Percentiles rank a stretch among this genome's conserved stretches.
phyloP scores from a whole-genome alignment of 2,329 filamentous ascomycete genomes.

The Elsinoe fawcettii region DNA sequence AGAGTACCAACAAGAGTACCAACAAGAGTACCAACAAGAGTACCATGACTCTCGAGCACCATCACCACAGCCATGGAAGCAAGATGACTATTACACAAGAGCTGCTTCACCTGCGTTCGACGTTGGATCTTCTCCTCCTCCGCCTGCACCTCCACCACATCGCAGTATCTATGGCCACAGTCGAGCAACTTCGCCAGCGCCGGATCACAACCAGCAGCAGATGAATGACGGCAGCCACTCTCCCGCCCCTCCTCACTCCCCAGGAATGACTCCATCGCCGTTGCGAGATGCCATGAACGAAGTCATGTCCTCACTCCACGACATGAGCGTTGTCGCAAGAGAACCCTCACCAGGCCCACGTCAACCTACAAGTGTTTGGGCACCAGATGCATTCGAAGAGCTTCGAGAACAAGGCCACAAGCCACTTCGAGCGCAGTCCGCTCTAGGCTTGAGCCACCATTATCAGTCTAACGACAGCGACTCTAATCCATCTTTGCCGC shows the following conservation, averaged over 20 bases:
- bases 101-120: constrained; percentile 22
- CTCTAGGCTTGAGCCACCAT: constrained; percentile 55
- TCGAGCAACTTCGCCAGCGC: constrained; percentile 41
- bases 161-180: constrained; percentile 47
- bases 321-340: constrained; percentile 59
- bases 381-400: constrained; percentile 73
- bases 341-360: constrained; percentile 41
- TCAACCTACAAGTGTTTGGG: constrained; percentile 68
- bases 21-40: constrained; percentile 20
- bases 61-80: constrained; percentile 37
- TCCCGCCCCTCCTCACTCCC: constrained; percentile 57
- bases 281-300: constrained; percentile 94
- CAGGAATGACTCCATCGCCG: constrained; percentile 74
- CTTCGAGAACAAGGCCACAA: constrained; percentile 37
- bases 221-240: constrained; percentile 50
- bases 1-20: constrained; percentile 19
- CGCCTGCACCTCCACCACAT: constrained; percentile 78
- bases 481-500: constrained; percentile 28
- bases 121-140: constrained; percentile 61
- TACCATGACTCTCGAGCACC: constrained; percentile 32
- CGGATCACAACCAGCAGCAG: constrained; percentile 33
- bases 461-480: constrained; percentile 44
- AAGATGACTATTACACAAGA: constrained; percentile 25
- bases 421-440: constrained; percentile 58
- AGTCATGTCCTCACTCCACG: constrained; percentile 89